Evolutionary conservation across 306 rosid genomes (phyloP).

Genomic region (Cucurbita maxima): DNA sequence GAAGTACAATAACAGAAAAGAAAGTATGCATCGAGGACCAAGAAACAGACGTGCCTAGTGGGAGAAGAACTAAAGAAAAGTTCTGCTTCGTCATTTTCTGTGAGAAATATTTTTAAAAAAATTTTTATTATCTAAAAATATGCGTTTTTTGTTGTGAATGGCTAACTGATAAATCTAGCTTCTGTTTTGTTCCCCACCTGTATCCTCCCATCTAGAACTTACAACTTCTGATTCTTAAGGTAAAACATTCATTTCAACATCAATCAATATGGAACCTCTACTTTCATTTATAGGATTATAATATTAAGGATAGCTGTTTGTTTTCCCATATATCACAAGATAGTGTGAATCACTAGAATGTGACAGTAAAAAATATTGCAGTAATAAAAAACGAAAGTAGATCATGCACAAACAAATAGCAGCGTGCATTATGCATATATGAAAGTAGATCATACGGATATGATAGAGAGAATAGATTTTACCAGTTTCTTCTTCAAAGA

Average conservation of each 20-base stretch:
- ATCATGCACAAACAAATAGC: background rate
- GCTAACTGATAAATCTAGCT: background rate
- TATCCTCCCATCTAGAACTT: too few relatives aligned
- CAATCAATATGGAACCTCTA: background rate
- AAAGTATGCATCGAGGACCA: background rate
- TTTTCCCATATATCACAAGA: background rate
- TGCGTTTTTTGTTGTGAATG: background rate
- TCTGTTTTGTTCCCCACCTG: background rate
- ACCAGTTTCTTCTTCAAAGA: constrained; percentile 58
- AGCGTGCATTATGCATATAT: background rate
- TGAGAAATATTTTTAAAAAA: background rate
- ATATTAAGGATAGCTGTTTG: background rate
- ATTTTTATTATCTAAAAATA: background rate
- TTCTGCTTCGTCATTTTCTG: background rate
- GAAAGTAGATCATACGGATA: background rate
- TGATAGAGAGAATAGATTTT: background rate
- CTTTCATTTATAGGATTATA: background rate
- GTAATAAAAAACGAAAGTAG: background rate
- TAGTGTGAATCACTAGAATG: background rate
- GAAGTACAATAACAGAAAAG: constrained; percentile 9
- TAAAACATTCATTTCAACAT: background rate
- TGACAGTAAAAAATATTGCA: background rate
- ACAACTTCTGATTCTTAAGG: too few relatives aligned
- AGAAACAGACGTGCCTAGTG: background rate
- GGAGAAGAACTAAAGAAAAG: background rate